Evolutionary conservation across 2,329 filamentous ascomycete genomes (phyloP).

Genomic region (Diaporthe vexans): DNA sequence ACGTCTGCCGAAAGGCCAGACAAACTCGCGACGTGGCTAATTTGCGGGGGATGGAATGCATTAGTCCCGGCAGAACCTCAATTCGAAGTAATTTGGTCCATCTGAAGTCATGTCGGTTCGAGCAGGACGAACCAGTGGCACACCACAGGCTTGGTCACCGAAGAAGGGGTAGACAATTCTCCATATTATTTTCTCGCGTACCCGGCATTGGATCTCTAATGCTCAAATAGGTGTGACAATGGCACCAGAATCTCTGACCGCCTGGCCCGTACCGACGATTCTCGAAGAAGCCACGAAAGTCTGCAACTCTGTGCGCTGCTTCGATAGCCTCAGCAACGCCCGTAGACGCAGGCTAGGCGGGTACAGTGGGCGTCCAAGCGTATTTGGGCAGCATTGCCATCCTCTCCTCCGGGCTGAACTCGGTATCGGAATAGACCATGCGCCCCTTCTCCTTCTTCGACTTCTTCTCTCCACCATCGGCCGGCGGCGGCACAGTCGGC

Average conservation of each 20-base stretch:
- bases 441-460: conserved; percentile 73
- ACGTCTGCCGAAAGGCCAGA: not conserved
- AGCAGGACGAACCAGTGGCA: not conserved
- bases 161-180: not conserved
- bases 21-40: not conserved
- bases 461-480: conserved; percentile 70
- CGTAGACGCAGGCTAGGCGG: not conserved
- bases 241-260: not conserved
- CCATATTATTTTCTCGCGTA: not conserved
- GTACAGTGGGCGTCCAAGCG: conserved; percentile 59
- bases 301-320: not conserved
- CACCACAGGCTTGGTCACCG: not conserved
- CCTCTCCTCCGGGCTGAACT: conserved; percentile 88
- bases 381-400: conserved; percentile 86
- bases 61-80: not conserved
- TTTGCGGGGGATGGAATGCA: no score
- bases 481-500: conserved; percentile 53
- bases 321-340: not conserved
- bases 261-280: not conserved
- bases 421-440: conserved; percentile 86
- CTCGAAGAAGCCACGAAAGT: not conserved
- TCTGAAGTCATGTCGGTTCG: not conserved
- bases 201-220: not conserved
- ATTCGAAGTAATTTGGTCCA: not conserved
- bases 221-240: not conserved